Evolutionary conservation across 768 basidiomycete genomes (phyloP).

Genomic region (Russula dissimulans): DNA sequence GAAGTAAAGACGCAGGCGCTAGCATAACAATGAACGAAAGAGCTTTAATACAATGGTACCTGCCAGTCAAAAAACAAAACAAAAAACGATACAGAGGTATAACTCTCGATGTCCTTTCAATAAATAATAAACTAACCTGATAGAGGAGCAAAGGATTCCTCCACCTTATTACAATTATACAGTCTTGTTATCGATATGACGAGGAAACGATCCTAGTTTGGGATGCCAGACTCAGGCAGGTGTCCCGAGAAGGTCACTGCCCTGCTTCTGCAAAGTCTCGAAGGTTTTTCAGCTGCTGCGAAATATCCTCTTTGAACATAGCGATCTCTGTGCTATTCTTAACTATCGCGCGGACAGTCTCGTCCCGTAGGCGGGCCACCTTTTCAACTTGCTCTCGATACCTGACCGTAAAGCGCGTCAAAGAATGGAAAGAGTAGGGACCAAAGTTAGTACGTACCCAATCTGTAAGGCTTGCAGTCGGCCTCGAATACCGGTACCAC

Average conservation of each 20-base stretch:
- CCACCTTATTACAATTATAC: too few relatives aligned
- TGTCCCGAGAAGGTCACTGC: slow-evolving; percentile 17
- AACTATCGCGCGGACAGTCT: slow-evolving; percentile 70
- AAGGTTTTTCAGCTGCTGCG: slow-evolving; percentile 57
- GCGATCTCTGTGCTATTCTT: slow-evolving; percentile 81
- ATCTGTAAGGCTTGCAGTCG: slow-evolving; percentile 69
- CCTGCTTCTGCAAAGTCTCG: slow-evolving; percentile 57
- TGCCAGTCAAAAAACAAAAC: too few relatives aligned
- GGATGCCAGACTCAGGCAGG: too few relatives aligned
- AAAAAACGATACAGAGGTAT: too few relatives aligned
- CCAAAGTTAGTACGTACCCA: slow-evolving; percentile 38
- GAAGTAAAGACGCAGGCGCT: too few relatives aligned
- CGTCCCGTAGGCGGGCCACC: slow-evolving; percentile 63
- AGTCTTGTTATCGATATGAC: too few relatives aligned
- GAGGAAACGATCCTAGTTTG: too few relatives aligned
- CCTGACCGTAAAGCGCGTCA: slow-evolving; percentile 29
- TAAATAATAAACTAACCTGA: too few relatives aligned
- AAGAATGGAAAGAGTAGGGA: slow-evolving; percentile 6
- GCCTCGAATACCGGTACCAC: slow-evolving; percentile 76
- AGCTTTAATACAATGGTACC: too few relatives aligned
- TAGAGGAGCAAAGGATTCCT: too few relatives aligned
- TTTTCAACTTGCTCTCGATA: slow-evolving; percentile 76
- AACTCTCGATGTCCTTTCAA: too few relatives aligned
- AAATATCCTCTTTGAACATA: slow-evolving; percentile 71
- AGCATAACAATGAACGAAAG: too few relatives aligned